A percentile compares a stretch with the other conserved stretches of the same genome.
Evolutionary conservation across 2,329 filamentous ascomycete genomes (phyloP).

Genomic region (Colletotrichum salicis): DNA sequence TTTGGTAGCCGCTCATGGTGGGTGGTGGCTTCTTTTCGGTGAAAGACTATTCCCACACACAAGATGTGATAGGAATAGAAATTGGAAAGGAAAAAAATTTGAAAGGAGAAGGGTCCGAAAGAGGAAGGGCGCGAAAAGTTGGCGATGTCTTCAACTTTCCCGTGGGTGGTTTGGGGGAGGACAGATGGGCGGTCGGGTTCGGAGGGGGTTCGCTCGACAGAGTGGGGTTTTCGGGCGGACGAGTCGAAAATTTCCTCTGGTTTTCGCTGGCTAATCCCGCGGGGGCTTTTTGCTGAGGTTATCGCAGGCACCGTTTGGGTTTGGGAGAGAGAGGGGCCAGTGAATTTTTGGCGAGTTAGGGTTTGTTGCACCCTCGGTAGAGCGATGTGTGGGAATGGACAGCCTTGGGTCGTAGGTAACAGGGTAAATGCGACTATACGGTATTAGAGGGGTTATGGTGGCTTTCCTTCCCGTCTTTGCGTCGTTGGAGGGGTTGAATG

Average conservation of each 20-base stretch:
- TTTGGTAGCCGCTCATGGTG: slow-evolving; percentile 70
- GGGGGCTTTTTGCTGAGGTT: slow-evolving; percentile 11
- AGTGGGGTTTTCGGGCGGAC: slow-evolving; percentile 18
- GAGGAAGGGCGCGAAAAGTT: neutral
- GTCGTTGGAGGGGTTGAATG: neutral
- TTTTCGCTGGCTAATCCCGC: slow-evolving; percentile 3
- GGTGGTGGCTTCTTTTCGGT: neutral
- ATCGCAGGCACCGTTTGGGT: slow-evolving; percentile 2
- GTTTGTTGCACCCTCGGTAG: slow-evolving; percentile 35
- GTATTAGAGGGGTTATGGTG: slow-evolving; percentile 18
- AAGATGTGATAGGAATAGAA: neutral
- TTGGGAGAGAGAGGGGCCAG: neutral
- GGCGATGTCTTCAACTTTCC: slow-evolving; percentile 18
- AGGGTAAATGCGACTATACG: neutral
- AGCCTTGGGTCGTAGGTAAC: neutral
- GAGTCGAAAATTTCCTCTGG: slow-evolving; percentile 28
- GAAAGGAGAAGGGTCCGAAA: neutral
- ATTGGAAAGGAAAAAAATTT: neutral
- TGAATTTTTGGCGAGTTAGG: slow-evolving; percentile 46
- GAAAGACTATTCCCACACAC: neutral
- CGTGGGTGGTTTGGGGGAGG: slow-evolving; percentile 11
- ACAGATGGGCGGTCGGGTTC: slow-evolving; percentile 29
- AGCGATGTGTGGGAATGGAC: neutral
- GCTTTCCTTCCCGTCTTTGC: neutral
- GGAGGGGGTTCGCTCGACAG: slow-evolving; percentile 10